These are phyloP conservation scores for Allantophomopsis lycopodina DNA, from an alignment of 2,329 filamentous ascomycete species.

Conservation along the genomic window DNA sequence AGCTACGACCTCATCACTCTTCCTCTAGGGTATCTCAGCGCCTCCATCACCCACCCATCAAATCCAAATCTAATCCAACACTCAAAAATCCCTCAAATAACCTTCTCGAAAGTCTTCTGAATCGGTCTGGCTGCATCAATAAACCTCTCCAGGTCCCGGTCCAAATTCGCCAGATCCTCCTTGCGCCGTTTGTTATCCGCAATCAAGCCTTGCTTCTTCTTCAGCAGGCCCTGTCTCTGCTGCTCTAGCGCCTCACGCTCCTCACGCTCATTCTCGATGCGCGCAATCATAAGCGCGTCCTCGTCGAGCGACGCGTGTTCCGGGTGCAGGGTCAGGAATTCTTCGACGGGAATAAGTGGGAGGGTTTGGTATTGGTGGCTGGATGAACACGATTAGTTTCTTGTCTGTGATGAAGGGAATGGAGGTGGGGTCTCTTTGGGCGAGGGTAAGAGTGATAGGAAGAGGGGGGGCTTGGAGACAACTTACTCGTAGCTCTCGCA, in stretches of 20 bases:
- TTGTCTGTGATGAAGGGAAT: no score
- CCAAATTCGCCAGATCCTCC: conserved; percentile 81
- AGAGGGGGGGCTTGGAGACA: no score
- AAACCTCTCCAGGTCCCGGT: conserved; percentile 86
- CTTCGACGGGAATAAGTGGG: conserved; percentile 69
- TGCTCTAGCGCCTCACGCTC: conserved; percentile 79
- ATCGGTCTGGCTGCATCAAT: conserved; percentile 87
- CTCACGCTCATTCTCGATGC: conserved; percentile 80
- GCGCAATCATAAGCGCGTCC: conserved; percentile 73
- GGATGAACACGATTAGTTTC: conserved; percentile 6
- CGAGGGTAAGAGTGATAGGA: neutral
- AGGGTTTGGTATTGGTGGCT: conserved; percentile 82
- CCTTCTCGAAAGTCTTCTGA: conserved; percentile 73
- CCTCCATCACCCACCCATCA: no score
- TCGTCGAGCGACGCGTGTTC: conserved; percentile 61
- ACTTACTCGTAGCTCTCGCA: conserved; percentile 87
- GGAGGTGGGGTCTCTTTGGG: no score
- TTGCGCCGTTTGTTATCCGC: conserved; percentile 83
- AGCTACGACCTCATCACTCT: no score
- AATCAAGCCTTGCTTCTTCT: conserved; percentile 55
- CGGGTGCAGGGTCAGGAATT: conserved; percentile 66
- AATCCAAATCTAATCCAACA: no score
- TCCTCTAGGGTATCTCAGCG: no score
- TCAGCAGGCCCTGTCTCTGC: conserved; percentile 63
- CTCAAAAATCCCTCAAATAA: conserved; percentile 14